These are phyloP conservation scores for Diaporthe vexans DNA, from an alignment of 2,329 filamentous ascomycete genomes.

Conservation along the genomic window DNA sequence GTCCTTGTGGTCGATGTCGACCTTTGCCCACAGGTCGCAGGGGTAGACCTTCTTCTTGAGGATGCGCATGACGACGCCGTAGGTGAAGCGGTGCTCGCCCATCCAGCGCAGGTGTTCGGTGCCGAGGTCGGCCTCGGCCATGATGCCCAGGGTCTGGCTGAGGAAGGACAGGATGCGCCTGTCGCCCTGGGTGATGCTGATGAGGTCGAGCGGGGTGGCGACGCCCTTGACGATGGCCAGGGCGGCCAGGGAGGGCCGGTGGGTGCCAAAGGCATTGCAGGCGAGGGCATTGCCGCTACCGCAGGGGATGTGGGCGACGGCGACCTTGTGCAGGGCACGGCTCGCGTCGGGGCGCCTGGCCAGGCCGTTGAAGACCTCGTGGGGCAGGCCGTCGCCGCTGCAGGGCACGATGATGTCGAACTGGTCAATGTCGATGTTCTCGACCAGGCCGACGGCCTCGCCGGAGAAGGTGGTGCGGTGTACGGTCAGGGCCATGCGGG, in stretches of 20 bases:
- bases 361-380: slow-evolving; percentile 96
- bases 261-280: slow-evolving; percentile 88
- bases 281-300: slow-evolving; percentile 96
- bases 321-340: slow-evolving; percentile 80
- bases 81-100: slow-evolving; percentile 87
- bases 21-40: slow-evolving; percentile 88
- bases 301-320: slow-evolving; percentile 89
- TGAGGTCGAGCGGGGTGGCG: slow-evolving; percentile 85
- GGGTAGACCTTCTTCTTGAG: slow-evolving; percentile 85
- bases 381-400: slow-evolving; percentile 91
- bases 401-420: slow-evolving; percentile 91
- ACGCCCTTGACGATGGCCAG: slow-evolving; percentile 89
- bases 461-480: slow-evolving; percentile 79
- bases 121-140: slow-evolving; percentile 90
- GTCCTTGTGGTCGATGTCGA: slow-evolving; percentile 82
- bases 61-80: slow-evolving; percentile 84
- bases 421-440: slow-evolving; percentile 80
- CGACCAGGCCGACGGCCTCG: slow-evolving; percentile 83
- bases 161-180: slow-evolving; percentile 86
- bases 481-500: slow-evolving; percentile 81
- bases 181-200: slow-evolving; percentile 87
- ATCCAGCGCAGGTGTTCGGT: slow-evolving; percentile 96
- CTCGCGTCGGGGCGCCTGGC: slow-evolving; percentile 81
- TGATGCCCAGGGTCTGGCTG: slow-evolving; percentile 89
- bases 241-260: slow-evolving; percentile 80